Evolutionary conservation across 1,284 basidiomycete species (phyloP).

Genomic region (Amylostereum areolatum): DNA sequence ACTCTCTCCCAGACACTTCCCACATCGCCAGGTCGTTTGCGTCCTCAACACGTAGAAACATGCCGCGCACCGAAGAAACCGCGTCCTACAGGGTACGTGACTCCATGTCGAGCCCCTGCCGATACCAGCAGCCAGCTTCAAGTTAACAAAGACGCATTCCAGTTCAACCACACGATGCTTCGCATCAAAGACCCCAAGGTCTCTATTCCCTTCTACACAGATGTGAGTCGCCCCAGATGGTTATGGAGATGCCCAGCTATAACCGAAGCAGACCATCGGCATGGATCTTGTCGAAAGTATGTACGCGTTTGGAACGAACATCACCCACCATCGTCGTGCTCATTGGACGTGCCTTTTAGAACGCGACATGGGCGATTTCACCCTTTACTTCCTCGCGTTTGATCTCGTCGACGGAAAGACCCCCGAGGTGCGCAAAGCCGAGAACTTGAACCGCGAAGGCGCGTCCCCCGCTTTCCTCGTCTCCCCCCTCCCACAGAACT

Average conservation of each 20-base stretch:
- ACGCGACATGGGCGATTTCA: conserved; percentile 53
- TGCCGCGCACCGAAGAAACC: conserved; percentile 64
- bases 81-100: conserved; percentile 52
- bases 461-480: conserved; percentile 9
- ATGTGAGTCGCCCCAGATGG: conserved; percentile 34
- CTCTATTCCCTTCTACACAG: conserved; percentile 73
- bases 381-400: conserved; percentile 79
- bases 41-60: conserved; percentile 21
- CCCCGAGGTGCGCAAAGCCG: conserved; percentile 40
- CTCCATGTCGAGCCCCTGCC: neutral
- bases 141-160: conserved; percentile 2
- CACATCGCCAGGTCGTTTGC: neutral
- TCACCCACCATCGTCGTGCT: neutral
- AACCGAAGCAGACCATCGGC: conserved; percentile 54
- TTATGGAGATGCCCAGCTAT: neutral
- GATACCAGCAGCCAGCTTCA: neutral
- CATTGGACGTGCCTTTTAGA: conserved; percentile 28
- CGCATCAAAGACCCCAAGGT: conserved; percentile 84
- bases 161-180: conserved; percentile 91
- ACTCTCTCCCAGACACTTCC: too few relatives aligned
- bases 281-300: conserved; percentile 77
- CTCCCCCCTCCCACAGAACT: conserved; percentile 12
- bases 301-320: conserved; percentile 6
- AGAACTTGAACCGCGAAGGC: conserved; percentile 63
- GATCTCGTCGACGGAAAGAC: conserved; percentile 48